Evolutionary conservation across 2,329 filamentous ascomycete genomes (phyloP), one percentile per base, ranked within the genome.

Genomic region (Metarhizium rileyi): DNA sequence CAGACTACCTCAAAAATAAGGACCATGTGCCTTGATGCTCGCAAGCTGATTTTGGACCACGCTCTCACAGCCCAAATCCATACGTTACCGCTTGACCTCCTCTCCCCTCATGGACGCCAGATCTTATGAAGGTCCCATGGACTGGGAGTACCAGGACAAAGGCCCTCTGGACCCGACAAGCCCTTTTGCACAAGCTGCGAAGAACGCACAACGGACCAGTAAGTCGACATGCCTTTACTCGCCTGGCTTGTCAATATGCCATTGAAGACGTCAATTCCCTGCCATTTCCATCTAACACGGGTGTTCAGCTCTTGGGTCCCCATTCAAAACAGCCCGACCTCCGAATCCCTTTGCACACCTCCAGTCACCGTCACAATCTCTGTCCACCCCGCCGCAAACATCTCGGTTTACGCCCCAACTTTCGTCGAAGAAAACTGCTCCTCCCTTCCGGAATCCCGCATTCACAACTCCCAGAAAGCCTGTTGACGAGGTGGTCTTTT

Each of bases 401-500:
- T 70, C 71, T 12, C 63, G 70, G 41, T 76, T 79, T 59, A 70
- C 69, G 26, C 70, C 73, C 5, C 64, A 69, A 42, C 53, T 74
- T 4, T 61, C 67, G 5, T 66, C 66, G 48, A 66, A 67, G 36
- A 65, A 69, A 43, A 66, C 69, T 0, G 76, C 73, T 0, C 69
- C 77, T 14, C 69, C 73, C 1, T 84, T 84, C 54, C 76, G 80
- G 22, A 84, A 84, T 55, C 77, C 80, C 1, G 75, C 80, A 3
- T 84, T 84, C 55, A 82, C 76, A 2, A 84, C 81, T 0, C 81
- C 80, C 0, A 75, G 81, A 45, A 78, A 75, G 51, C 73, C 76
- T 0, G 69, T 77, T 52, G 78, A 83, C 33, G 71, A 77, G 30
- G 66, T 73, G 16, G 59, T 70, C 3, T 65, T 77, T 45, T 80